Conservation (phyloP, 2,329 filamentous ascomycete genomes). For the Aspergillus hortae region DNA sequence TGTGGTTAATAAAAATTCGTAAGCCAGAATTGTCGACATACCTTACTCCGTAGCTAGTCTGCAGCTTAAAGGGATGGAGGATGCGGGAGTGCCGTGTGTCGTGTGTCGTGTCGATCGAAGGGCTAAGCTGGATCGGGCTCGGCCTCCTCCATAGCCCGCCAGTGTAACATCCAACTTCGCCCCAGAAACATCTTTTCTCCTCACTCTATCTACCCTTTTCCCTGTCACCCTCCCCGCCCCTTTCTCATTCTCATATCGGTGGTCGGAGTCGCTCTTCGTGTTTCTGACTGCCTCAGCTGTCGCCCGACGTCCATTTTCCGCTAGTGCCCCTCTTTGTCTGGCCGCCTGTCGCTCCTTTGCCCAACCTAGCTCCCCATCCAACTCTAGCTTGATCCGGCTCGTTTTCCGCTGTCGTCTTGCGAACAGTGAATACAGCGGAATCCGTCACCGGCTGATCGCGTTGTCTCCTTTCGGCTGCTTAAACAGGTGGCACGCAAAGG, state of each 20-base stretch:
- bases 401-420: conserved; percentile 1
- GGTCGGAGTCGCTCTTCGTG: conserved; percentile 4
- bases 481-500: too few relatives aligned
- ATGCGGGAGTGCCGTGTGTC: neutral
- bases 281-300: neutral
- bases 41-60: too few relatives aligned
- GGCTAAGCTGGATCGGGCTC: conserved; percentile 14
- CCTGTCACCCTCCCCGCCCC: neutral
- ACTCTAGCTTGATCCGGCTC: conserved; percentile 11
- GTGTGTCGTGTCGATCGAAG: conserved; percentile 1
- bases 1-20: too few relatives aligned
- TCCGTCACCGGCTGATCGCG: too few relatives aligned
- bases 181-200: neutral
- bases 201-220: neutral
- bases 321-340: neutral
- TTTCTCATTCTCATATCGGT: conserved; percentile 8
- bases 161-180: conserved; percentile 3
- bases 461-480: too few relatives aligned
- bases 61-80: neutral
- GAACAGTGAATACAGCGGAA: neutral
- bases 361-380: conserved; percentile 15
- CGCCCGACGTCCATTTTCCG: neutral
- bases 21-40: too few relatives aligned
- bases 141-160: neutral
- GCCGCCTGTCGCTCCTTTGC: conserved; percentile 6